Evolutionary conservation across 2,329 filamentous ascomycete genomes (phyloP).

Genomic region (Aureobasidium sp.): DNA sequence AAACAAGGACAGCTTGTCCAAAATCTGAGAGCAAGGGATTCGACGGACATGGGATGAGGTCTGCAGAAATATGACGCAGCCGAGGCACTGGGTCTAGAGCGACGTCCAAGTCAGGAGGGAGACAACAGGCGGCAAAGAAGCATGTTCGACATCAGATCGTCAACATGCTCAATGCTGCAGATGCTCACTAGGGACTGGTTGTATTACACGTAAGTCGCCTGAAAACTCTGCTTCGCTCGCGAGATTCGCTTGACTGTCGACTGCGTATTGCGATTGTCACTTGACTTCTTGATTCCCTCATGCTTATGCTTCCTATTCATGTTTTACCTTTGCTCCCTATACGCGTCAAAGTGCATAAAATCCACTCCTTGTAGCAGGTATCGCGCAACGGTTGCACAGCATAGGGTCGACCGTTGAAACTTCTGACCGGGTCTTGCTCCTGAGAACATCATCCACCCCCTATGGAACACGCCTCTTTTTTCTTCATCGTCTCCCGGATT

Average conservation of each 20-base stretch:
- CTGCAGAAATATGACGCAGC: not conserved
- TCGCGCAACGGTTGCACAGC: constrained; percentile 13
- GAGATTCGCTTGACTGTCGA: not conserved
- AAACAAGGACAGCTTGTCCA: not conserved
- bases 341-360: constrained; percentile 1
- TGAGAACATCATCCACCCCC: constrained; percentile 8
- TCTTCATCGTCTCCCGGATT: not conserved
- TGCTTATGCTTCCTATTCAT: constrained; percentile 1
- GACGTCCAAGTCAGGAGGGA: not conserved
- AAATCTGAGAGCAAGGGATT: not conserved
- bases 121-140: not conserved
- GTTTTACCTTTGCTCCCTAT: not conserved
- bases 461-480: constrained; percentile 7
- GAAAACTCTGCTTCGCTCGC: not conserved
- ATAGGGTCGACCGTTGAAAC: constrained; percentile 11
- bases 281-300: not conserved
- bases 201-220: not conserved
- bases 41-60: not conserved
- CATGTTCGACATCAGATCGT: not conserved
- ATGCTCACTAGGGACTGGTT: not conserved
- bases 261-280: not conserved
- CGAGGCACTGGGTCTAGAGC: not conserved
- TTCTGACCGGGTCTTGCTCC: constrained; percentile 9
- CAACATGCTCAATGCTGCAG: not conserved
- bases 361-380: constrained; percentile 2